Evolutionary conservation across 2,329 filamentous ascomycete genomes (phyloP), one percentile per base, ranked within the genome.

Genomic region (Aspergillus terreus): DNA sequence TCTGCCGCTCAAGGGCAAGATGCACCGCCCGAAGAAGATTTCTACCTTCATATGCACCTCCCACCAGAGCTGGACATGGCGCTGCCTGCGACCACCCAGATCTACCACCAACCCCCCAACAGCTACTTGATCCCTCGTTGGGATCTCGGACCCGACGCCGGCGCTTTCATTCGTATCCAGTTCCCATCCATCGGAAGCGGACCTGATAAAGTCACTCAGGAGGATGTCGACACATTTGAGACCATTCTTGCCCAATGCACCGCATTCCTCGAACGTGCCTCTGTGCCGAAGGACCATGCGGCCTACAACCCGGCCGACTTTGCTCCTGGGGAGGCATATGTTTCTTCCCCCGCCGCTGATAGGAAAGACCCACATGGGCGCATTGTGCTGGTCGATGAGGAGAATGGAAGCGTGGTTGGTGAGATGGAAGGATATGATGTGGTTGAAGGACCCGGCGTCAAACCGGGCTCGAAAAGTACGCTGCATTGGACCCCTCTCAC

Each of bases 191-290:
- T 88, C 21, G 89, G 89, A 17, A 84, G 78, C 54, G 85, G 88
- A 0, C 69, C 77, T 7, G 68, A 67, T 32, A 78, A 82, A 32
- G 86, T 88, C 23, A 82, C 88, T 1, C 91, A 96, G 70, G 92
- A 97, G 68, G 92, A 96, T 69, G 80, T 95, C 40, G 91, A 96
- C 67, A 97, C 92, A 0, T 97, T 96, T 65, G 92, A 97, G 77
- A 96, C 92, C 3, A 97, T 97, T 58, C 80, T 97, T 46, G 92
- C 92, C n/a, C 91, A 97, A 73, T 97, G 92, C 72, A 97, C 92
- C 2, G 90, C 92, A 2, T 97, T 99, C 70, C 82, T 96, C 4
- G 92, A 97, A 71, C 84, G 91, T 42, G 86, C 89, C 9, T 78
- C 85, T 38, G 84, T 88, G 6, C 85, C 78, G 5, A 69, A 71